Evolutionary conservation across 2,329 filamentous ascomycete genomes (phyloP), one percentile per base, ranked within the genome.

Genomic region (Juglanconis oblonga): DNA sequence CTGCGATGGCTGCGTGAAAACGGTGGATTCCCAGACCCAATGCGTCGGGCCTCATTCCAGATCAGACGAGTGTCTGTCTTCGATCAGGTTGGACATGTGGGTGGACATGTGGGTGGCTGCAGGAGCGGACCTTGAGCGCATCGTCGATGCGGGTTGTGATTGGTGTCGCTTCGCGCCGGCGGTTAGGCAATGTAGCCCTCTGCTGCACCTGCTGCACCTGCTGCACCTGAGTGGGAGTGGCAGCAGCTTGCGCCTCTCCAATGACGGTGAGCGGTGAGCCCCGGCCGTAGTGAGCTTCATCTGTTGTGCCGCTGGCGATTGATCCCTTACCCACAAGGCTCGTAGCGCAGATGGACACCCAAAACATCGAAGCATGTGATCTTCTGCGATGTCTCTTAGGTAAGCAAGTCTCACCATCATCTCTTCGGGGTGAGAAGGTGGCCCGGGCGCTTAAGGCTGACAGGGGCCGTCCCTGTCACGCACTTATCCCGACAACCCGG

Each of bases 141-240:
- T 53, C 40, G 57, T 38, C 45, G 51, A 42, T 53, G 42, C 42
- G 36, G 4, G 31, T 32, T 31, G 33, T 61, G 54, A 63, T 63
- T 63, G 61, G 61, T 47, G 32, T 57, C 24, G 17, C 54, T 31
- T 55, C 48, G 50, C 61, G 61, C 61, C 58, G 54, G 58, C 54
- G 61, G 49, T 57, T 57, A 62, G 36, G 47, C 50, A 55, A 51
- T 55, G 58, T 13, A 51, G 33, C 52, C 51, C 58, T 49, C n/a
- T 33, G 29, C 52, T 42, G 17, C 53, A 24, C 24, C 24, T 24
- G 24, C 24, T 24, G 24, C 42, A 7, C 11, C 14, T 17, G 9
- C 14, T 47, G 13, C 44, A 7, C n/a, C 44, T 47, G 5, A 9
- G 44, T 9, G 8, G 14, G 2, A 29, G 17, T 9, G 5, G 17